These are phyloP conservation scores for Diaporthe eres DNA, from an alignment of 2,329 filamentous ascomycete species.

Conservation along the genomic window DNA sequence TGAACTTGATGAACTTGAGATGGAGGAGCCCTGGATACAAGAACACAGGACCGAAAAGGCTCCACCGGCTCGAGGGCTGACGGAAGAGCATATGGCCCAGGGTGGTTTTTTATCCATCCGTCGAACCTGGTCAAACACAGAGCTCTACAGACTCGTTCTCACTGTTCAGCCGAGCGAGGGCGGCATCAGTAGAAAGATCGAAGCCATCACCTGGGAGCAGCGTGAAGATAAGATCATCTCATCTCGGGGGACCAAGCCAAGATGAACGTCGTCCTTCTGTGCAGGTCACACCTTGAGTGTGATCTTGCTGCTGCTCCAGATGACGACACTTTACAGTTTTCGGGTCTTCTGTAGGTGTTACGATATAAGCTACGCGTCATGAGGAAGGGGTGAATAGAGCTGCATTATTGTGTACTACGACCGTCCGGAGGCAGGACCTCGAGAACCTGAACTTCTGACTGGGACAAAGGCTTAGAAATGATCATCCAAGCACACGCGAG, in stretches of 20 bases:
- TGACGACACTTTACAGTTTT: background rate
- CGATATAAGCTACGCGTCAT: background rate
- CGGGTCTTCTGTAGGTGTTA: background rate
- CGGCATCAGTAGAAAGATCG: background rate
- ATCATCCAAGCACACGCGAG: background rate
- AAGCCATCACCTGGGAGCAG: background rate
- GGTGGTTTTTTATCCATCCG: slow-evolving; percentile 21
- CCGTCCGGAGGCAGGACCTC: background rate
- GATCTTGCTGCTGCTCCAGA: slow-evolving; percentile 25
- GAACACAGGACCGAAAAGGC: slow-evolving; percentile 7
- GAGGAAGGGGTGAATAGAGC: background rate
- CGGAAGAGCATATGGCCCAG: background rate
- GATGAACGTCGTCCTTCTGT: slow-evolving; percentile 7
- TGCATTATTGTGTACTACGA: background rate
- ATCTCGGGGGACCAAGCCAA: background rate
- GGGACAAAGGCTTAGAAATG: background rate
- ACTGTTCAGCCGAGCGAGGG: slow-evolving; percentile 3
- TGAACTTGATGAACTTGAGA: background rate
- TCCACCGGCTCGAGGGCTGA: background rate
- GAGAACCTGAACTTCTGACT: background rate
- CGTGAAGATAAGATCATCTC: background rate
- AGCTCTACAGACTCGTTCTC: slow-evolving; percentile 30
- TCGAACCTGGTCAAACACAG: slow-evolving; percentile 16
- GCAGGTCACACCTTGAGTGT: slow-evolving; percentile 9
- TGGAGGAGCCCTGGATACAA: background rate